phyloP scores from a whole-genome alignment of 2,329 filamentous ascomycete species.

The Clarireedia monteithiana region DNA sequence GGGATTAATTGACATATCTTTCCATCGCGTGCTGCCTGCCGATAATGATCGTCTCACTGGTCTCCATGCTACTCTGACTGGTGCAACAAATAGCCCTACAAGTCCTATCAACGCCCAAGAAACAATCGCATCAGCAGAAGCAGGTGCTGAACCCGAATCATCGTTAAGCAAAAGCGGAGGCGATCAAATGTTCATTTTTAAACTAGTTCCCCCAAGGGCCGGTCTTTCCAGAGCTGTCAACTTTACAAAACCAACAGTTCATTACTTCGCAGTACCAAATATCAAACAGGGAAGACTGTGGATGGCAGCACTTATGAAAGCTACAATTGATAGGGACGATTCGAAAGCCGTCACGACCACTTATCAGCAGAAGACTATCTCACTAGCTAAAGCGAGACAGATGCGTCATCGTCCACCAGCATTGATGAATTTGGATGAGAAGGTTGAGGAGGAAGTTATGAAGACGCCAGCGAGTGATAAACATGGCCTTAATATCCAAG shows the following conservation, averaged over 20 bases:
- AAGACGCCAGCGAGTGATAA: slow-evolving; percentile 27
- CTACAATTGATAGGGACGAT: slow-evolving; percentile 90
- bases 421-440: slow-evolving; percentile 62
- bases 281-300: slow-evolving; percentile 81
- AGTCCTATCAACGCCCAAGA: slow-evolving; percentile 39
- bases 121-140: slow-evolving; percentile 37
- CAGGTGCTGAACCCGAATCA: slow-evolving; percentile 32
- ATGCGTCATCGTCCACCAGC: slow-evolving; percentile 88
- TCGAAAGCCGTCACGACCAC: slow-evolving; percentile 75
- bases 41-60: slow-evolving; percentile 87
- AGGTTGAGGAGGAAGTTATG: slow-evolving; percentile 27
- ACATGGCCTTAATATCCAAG: slow-evolving; percentile 27
- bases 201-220: slow-evolving; percentile 82
- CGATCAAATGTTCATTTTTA: slow-evolving; percentile 92
- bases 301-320: slow-evolving; percentile 99
- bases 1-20: slow-evolving; percentile 94
- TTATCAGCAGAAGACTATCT: slow-evolving; percentile 96
- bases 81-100: slow-evolving; percentile 62
- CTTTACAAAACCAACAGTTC: slow-evolving; percentile 94
- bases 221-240: slow-evolving; percentile 87
- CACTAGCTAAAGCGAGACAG: slow-evolving; percentile 75
- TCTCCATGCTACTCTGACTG: slow-evolving; percentile 84
- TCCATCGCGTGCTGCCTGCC: slow-evolving; percentile 90
- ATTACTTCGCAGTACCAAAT: slow-evolving; percentile 95
- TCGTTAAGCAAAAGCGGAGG: slow-evolving; percentile 33